These are phyloP conservation scores for Apiospora kogelbergensis DNA, from an alignment of 2,329 filamentous ascomycete species.

Conservation along the genomic window DNA sequence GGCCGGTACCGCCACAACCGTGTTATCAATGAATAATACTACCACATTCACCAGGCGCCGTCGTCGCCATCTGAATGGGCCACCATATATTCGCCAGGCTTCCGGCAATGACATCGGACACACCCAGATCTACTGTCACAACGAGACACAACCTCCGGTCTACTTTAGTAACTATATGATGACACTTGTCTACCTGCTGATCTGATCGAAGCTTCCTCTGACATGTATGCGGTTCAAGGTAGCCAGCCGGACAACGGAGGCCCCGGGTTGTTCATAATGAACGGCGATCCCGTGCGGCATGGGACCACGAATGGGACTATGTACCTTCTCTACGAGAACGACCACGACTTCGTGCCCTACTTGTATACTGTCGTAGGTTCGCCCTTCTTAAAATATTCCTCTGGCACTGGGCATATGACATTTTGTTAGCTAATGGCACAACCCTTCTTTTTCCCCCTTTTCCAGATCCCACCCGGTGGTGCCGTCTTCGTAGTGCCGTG, in stretches of 20 bases:
- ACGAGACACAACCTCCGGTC: conserved; percentile 18
- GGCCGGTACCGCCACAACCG: neutral
- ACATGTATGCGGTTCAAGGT: conserved; percentile 6
- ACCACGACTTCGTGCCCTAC: conserved; percentile 22
- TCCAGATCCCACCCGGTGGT: conserved; percentile 19
- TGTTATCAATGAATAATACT: neutral
- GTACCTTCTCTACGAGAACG: conserved; percentile 22
- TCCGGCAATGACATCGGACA: conserved; percentile 16
- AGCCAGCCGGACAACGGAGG: conserved; percentile 20
- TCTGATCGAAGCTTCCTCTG: neutral
- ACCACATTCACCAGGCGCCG: neutral
- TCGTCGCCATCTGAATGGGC: neutral
- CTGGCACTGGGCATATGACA: neutral
- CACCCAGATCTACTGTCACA: conserved; percentile 20
- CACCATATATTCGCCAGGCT: neutral
- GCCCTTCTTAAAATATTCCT: neutral
- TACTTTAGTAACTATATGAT: conserved; percentile 17
- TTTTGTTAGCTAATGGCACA: neutral
- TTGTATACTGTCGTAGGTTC: conserved; percentile 18
- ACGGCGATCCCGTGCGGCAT: conserved; percentile 18
- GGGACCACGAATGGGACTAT: conserved; percentile 18
- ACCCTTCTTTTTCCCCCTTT: neutral
- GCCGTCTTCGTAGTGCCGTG: conserved; percentile 19
- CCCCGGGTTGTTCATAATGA: conserved; percentile 20
- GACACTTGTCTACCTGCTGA: neutral